phyloP scores from a whole-genome alignment of 352 stramenopile genomes.

The Saprolegnia diclina region DNA sequence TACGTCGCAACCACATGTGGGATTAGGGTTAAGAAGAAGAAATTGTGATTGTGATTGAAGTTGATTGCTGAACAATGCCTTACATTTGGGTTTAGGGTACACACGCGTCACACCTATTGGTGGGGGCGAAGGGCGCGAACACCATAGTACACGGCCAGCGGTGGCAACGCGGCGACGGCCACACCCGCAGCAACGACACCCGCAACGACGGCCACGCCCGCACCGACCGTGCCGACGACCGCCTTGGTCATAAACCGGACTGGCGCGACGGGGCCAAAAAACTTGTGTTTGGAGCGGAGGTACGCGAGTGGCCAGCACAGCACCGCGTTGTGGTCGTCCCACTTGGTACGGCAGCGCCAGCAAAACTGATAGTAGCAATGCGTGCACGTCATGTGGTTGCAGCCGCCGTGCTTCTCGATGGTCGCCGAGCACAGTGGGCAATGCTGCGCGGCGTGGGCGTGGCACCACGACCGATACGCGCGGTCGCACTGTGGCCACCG shows the following conservation, averaged over 20 bases:
- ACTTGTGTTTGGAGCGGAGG: slow-evolving; percentile 16
- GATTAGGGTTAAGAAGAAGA: no score
- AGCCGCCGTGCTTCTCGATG: slow-evolving; percentile 22
- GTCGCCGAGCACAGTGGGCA: slow-evolving; percentile 13
- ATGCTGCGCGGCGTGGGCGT: slow-evolving; percentile 1
- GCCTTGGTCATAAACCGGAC: slow-evolving; percentile 18
- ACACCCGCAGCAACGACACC: not conserved
- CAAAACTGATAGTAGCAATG: slow-evolving; percentile 23
- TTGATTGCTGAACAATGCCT: no score
- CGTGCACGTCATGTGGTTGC: slow-evolving; percentile 26
- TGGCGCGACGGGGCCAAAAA: slow-evolving; percentile 18
- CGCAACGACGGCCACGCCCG: slow-evolving; percentile 1
- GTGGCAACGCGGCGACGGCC: slow-evolving; percentile 2
- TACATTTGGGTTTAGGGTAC: no score
- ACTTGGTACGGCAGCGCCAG: slow-evolving; percentile 17
- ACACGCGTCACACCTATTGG: no score
- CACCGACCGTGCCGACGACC: slow-evolving; percentile 8
- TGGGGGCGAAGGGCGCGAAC: not conserved
- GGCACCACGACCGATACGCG: slow-evolving; percentile 20
- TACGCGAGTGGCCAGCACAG: slow-evolving; percentile 16
- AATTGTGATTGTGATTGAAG: no score
- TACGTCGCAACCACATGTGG: no score
- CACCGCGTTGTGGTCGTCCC: slow-evolving; percentile 6
- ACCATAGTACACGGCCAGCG: not conserved
- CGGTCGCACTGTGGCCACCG: slow-evolving; percentile 13